These are phyloP conservation scores for Colletotrichum sp. DNA, from an alignment of 2,329 filamentous ascomycete genomes.

Conservation along the genomic window DNA sequence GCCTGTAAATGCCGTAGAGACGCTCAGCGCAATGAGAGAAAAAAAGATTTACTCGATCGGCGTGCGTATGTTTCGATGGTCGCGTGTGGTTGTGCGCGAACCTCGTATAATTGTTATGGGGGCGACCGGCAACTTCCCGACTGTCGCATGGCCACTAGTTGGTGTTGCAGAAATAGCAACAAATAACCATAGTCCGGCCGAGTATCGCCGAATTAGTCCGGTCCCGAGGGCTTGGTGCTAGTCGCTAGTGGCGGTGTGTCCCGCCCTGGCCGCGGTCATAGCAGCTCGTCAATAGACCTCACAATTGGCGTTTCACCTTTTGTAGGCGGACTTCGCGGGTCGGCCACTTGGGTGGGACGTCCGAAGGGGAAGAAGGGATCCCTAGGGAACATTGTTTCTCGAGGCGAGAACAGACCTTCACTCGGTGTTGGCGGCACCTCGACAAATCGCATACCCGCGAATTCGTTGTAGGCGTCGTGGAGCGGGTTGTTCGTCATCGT, in stretches of 20 bases:
- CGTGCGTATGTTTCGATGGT: background rate
- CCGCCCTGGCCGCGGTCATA: conserved; percentile 50
- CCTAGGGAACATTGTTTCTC: conserved; percentile 56
- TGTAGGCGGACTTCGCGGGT: conserved; percentile 78
- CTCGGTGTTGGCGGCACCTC: conserved; percentile 57
- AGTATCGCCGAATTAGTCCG: conserved; percentile 4
- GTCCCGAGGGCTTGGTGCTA: background rate
- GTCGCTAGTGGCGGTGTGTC: conserved; percentile 8
- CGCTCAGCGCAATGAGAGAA: background rate
- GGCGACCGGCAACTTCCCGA: background rate
- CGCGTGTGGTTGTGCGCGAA: background rate
- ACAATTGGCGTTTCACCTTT: conserved; percentile 77
- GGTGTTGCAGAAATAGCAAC: background rate
- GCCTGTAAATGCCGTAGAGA: background rate
- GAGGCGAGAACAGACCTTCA: conserved; percentile 60
- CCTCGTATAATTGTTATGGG: background rate
- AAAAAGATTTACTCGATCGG: background rate
- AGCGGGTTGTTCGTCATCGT: conserved; percentile 76
- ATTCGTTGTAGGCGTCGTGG: conserved; percentile 48
- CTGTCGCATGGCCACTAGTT: background rate
- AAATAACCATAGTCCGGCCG: background rate
- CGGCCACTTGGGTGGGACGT: conserved; percentile 56
- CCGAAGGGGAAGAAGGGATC: conserved; percentile 59
- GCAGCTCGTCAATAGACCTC: conserved; percentile 78
- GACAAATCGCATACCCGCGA: conserved; percentile 56